A percentile compares a stretch with the other conserved stretches of the same genome.
These are phyloP conservation scores for Talaromyces sp. DNA, from an alignment of 2,329 filamentous ascomycete genomes.

Conservation along the genomic window DNA sequence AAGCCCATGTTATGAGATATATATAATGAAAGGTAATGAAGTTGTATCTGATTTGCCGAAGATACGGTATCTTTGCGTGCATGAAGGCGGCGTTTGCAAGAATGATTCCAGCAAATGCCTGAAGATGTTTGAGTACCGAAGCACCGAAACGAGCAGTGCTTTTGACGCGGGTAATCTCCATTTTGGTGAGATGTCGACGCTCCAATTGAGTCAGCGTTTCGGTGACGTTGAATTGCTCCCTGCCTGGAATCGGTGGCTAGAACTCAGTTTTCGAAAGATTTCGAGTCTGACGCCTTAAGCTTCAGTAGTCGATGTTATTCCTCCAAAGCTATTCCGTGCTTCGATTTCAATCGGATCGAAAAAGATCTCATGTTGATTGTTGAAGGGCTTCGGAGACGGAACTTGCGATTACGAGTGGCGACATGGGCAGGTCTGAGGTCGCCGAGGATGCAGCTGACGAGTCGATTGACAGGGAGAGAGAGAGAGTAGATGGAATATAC, in stretches of 20 bases:
- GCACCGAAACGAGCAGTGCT: not conserved
- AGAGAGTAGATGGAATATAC: not conserved
- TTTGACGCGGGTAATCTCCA: not conserved
- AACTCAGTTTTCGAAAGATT: not conserved
- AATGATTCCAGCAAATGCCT: not conserved
- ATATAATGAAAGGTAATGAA: slow-evolving; percentile 56
- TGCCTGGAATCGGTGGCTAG: not conserved
- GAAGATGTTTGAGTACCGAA: slow-evolving; percentile 1
- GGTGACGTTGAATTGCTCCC: not conserved
- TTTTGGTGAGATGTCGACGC: not conserved
- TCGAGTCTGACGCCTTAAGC: not conserved
- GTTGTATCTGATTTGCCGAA: slow-evolving; percentile 34
- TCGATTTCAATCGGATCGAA: slow-evolving; percentile 6
- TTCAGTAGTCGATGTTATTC: slow-evolving; percentile 11
- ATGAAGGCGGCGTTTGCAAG: not conserved
- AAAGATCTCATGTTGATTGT: slow-evolving; percentile 16
- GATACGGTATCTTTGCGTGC: slow-evolving; percentile 13
- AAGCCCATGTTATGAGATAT: slow-evolving; percentile 70
- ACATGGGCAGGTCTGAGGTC: slow-evolving; percentile 2
- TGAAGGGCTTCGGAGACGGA: not conserved
- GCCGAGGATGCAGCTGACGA: not conserved
- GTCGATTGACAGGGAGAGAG: not conserved
- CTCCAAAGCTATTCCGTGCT: slow-evolving; percentile 9
- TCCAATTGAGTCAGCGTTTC: not conserved
- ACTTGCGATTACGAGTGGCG: not conserved